Conservation (phyloP, 1,139 yeast genomes). For the Geotrichum europaeum region DNA sequence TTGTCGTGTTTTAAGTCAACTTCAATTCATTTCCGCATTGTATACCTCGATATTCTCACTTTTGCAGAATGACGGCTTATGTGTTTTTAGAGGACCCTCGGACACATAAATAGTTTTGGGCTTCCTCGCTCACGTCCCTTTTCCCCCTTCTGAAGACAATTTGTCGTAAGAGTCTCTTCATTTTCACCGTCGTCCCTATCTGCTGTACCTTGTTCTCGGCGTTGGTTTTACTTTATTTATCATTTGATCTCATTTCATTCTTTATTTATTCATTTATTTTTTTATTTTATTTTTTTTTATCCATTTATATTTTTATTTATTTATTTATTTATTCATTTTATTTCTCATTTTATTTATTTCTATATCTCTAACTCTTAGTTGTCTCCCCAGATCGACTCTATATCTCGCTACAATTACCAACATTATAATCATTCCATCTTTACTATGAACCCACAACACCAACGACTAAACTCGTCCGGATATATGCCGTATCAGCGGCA, state of each 20-base stretch:
- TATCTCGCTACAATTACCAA: not conserved
- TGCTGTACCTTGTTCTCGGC: not conserved
- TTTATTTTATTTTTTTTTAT: not conserved
- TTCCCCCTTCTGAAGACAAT: not conserved
- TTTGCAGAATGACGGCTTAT: not conserved
- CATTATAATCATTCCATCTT: not conserved
- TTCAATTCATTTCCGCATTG: not conserved
- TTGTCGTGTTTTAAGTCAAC: not conserved
- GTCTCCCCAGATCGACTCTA: not conserved
- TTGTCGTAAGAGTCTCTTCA: not conserved
- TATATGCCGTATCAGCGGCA: not conserved
- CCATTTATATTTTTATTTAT: too few relatives aligned
- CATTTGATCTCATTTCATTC: not conserved
- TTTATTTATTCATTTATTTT: not conserved
- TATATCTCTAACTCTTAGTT: not conserved
- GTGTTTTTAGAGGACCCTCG: not conserved
- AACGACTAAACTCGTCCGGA: not conserved
- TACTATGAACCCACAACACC: not conserved
- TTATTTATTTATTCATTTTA: not conserved
- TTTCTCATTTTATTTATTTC: not conserved
- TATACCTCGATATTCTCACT: not conserved
- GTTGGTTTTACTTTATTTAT: not conserved
- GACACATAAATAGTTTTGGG: not conserved
- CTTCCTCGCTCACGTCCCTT: not conserved
- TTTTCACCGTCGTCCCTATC: not conserved